Evolutionary conservation across 139 green algal species (phyloP).

Genomic region (Ettlia oleoabundans): DNA sequence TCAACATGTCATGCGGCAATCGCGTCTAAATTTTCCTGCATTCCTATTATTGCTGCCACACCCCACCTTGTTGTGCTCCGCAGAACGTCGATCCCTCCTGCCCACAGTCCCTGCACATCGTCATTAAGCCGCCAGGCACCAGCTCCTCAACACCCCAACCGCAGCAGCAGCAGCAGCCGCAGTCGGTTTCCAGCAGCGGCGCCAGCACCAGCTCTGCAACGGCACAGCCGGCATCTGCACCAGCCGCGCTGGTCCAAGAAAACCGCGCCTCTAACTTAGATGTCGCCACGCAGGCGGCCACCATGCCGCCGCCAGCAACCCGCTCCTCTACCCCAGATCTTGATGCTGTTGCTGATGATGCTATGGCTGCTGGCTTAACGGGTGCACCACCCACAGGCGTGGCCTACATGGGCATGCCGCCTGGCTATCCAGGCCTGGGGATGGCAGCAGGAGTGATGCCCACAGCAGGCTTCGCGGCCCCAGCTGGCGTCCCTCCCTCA

Average conservation of each 20-base stretch:
- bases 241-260: too few relatives aligned
- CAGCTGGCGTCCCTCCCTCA: neutral
- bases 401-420: neutral
- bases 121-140: constrained; percentile 55
- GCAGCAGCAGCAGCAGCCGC: neutral
- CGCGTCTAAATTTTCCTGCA: too few relatives aligned
- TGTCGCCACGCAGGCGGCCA: too few relatives aligned
- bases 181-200: neutral
- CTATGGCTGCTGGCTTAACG: too few relatives aligned
- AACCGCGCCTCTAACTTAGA: too few relatives aligned
- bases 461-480: neutral
- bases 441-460: neutral
- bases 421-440: neutral
- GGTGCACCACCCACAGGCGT: neutral
- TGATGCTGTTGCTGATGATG: too few relatives aligned
- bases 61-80: too few relatives aligned
- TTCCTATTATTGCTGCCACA: too few relatives aligned
- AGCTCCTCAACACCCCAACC: neutral
- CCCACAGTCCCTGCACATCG: constrained; percentile 66
- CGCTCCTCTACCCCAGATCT: too few relatives aligned
- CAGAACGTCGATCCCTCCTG: constrained; percentile 41
- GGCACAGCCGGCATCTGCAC: constrained; percentile 4
- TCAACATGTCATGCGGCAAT: too few relatives aligned
- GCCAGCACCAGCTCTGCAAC: constrained; percentile 15
- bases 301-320: too few relatives aligned